A percentile compares a stretch with the other conserved stretches of the same genome.
These are phyloP conservation scores for Hypoxylon rubiginosum DNA, from an alignment of 2,329 filamentous ascomycete species.

Conservation along the genomic window DNA sequence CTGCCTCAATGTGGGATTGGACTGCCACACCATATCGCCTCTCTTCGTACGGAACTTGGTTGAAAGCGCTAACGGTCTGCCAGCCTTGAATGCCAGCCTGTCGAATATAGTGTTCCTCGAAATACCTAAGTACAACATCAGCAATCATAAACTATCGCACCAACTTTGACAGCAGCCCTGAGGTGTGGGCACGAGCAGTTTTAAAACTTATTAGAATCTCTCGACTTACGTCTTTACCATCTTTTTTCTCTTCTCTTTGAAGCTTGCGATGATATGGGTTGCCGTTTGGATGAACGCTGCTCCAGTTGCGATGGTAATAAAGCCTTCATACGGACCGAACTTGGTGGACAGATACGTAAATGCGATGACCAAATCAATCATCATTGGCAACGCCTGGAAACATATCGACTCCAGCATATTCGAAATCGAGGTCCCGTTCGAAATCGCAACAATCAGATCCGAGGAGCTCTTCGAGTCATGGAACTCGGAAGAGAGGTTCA, in stretches of 20 bases:
- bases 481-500: conserved; percentile 72
- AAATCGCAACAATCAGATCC: conserved; percentile 70
- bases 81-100: conserved; percentile 70
- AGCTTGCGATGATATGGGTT: conserved; percentile 64
- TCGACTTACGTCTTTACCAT: conserved; percentile 61
- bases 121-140: conserved; percentile 53
- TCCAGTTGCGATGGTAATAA: conserved; percentile 71
- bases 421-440: conserved; percentile 66
- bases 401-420: conserved; percentile 70
- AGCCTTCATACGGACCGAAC: conserved; percentile 72
- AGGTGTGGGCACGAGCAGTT: background rate
- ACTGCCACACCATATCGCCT: conserved; percentile 67
- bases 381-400: conserved; percentile 70
- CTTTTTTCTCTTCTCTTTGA: conserved; percentile 63
- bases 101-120: conserved; percentile 68
- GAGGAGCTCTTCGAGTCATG: conserved; percentile 72
- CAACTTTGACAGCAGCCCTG: conserved; percentile 45
- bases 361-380: conserved; percentile 71
- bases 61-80: conserved; percentile 72
- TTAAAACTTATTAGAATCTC: conserved; percentile 20
- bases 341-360: conserved; percentile 70
- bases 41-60: conserved; percentile 70
- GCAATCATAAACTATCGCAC: background rate
- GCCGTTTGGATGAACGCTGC: conserved; percentile 69
- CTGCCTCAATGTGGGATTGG: conserved; percentile 55